phyloP scores from a whole-genome alignment of 2,329 filamentous ascomycete species.

The Peltaster fructicola region DNA sequence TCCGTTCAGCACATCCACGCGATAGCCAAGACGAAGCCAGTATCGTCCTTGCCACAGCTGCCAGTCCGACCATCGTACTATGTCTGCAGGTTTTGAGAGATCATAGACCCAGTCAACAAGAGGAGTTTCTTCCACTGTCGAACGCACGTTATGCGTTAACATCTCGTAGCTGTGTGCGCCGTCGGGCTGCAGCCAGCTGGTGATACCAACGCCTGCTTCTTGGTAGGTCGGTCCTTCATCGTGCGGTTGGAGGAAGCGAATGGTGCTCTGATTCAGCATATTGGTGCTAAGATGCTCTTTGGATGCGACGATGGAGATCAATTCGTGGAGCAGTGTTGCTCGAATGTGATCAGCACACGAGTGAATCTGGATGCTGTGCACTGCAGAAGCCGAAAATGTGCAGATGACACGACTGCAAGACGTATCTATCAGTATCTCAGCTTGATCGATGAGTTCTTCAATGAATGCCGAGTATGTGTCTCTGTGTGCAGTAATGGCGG shows the following conservation, averaged over 20 bases:
- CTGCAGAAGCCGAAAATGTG: slow-evolving; percentile 1
- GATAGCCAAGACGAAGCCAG: slow-evolving; percentile 35
- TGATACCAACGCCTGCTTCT: slow-evolving; percentile 1
- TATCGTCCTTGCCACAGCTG: slow-evolving; percentile 38
- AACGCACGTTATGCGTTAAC: slow-evolving; percentile 1
- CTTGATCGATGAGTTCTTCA: slow-evolving; percentile 33
- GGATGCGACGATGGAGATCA: slow-evolving; percentile 33
- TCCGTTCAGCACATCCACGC: too few species aligned
- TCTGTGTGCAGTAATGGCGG: slow-evolving; percentile 30
- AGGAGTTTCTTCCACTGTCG: not conserved
- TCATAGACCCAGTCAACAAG: not conserved
- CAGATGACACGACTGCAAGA: slow-evolving; percentile 15
- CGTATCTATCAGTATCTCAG: slow-evolving; percentile 28
- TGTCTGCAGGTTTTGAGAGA: not conserved
- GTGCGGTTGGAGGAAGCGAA: slow-evolving; percentile 23
- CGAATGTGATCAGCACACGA: slow-evolving; percentile 12
- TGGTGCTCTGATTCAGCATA: slow-evolving; percentile 24
- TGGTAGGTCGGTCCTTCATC: slow-evolving; percentile 1
- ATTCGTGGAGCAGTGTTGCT: slow-evolving; percentile 27
- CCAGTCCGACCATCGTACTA: slow-evolving; percentile 13
- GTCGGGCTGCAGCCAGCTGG: too few species aligned
- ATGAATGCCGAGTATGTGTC: slow-evolving; percentile 34
- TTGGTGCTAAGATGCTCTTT: slow-evolving; percentile 25
- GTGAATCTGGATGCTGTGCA: slow-evolving; percentile 1
- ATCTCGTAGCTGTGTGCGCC: too few species aligned